Conservation (phyloP, 164 flowering plant species). For the Piper betle region DNA sequence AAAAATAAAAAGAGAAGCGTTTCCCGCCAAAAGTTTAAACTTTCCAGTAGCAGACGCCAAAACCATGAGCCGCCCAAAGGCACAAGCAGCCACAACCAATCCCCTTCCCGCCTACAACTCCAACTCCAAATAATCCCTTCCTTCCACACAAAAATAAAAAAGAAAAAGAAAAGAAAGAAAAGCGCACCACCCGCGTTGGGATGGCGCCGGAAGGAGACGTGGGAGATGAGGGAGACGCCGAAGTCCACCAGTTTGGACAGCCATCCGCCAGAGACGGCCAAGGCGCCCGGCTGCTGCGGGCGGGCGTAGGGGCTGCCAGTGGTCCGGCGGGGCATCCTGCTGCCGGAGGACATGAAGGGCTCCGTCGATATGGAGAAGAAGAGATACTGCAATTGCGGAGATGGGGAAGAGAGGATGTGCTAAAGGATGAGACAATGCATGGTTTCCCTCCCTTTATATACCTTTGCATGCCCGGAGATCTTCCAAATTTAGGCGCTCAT, state of each 20-base stretch:
- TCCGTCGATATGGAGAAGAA: constrained; percentile 22
- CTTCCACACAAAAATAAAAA: not conserved
- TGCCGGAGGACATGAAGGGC: constrained; percentile 55
- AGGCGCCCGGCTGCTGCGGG: constrained; percentile 42
- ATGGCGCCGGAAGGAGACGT: constrained; percentile 39
- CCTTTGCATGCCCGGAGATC: too few species aligned
- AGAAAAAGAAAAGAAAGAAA: constrained; percentile 5
- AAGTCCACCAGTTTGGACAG: constrained; percentile 41
- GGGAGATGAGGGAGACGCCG: constrained; percentile 43
- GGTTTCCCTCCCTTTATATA: too few species aligned
- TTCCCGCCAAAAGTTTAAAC: not conserved
- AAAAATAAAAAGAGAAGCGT: too few species aligned
- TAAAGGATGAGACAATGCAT: too few species aligned
- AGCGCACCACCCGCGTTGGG: too few species aligned
- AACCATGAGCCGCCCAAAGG: not conserved
- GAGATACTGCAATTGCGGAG: too few species aligned
- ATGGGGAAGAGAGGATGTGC: too few species aligned
- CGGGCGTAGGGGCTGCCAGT: constrained; percentile 19
- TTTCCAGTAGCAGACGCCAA: too few species aligned
- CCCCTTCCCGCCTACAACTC: too few species aligned
- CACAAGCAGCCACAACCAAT: too few species aligned
- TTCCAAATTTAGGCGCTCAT: too few species aligned
- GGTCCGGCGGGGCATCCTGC: constrained; percentile 35
- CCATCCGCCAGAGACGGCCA: constrained; percentile 78
- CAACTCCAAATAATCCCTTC: not conserved